Evolutionary conservation across 2,329 filamentous ascomycete species (phyloP), one percentile per base, ranked within the genome.

Genomic region (Aspergillus fumigatus): DNA sequence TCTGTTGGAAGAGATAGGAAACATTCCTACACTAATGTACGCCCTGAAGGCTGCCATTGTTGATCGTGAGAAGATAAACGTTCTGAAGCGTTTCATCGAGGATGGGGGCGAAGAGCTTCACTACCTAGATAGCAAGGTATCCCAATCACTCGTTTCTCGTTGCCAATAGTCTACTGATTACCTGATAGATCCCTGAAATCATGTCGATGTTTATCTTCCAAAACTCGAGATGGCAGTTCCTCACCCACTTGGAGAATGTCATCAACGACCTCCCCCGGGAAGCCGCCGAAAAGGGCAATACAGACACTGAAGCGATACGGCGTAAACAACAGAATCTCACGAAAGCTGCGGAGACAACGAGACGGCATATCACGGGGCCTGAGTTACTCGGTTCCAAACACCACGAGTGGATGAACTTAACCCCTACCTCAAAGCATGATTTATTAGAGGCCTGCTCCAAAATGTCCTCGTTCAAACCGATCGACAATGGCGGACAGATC

Each of bases 181-280:
- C 8, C 4, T 40, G 19, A 8, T 43, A 87, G 70, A 93, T 96
- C 81, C 88, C 90, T 54, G 85, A 91, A 48, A 89, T 96, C 63
- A 92, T 96, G 91, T 80, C 85, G 0, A 80, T 89, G 56, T 90
- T 97, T 67, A 81, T 99, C 21, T 99, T 96, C 70, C 93, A 97
- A 72, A 87, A 88, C 19, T 96, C 92, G 2, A 84, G 92, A 25
- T 85, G 88, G 59, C 84, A 92, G 56, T 80, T 97, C 3, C 79
- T 97, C 17, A 80, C 84, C 19, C 83, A 85, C 51, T 77, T 99
- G 49, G 86, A 85, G 64, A 76, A 83, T n/a, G 79, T 84, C 11
- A 80, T 88, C 61, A 82, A 89, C 50, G 76, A 81, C 7, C 61
- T 61, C 71, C 80, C 25, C 73, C 79, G 55, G 73, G 82, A 56